Evolutionary conservation across 345 rosid species (phyloP).

Genomic region (Eucalyptus pumila): DNA sequence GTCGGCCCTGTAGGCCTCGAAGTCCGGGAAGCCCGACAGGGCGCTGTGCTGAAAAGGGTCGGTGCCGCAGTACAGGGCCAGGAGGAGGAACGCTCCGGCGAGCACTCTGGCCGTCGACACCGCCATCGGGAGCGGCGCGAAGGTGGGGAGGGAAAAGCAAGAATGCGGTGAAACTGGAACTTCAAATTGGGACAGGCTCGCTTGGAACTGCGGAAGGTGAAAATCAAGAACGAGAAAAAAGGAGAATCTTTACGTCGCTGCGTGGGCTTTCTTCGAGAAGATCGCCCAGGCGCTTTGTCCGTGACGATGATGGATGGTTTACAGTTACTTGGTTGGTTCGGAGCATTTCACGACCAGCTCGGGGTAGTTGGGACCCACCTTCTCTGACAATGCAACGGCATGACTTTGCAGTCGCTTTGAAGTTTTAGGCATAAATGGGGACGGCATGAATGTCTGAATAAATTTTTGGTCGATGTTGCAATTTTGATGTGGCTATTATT

Average conservation of each 20-base stretch:
- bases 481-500: background rate
- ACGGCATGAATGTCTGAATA: background rate
- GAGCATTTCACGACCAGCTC: background rate
- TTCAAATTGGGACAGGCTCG: background rate
- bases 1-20: slow-evolving; percentile 27
- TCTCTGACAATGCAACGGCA: no score
- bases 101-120: slow-evolving; percentile 14
- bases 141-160: background rate
- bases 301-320: background rate
- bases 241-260: background rate
- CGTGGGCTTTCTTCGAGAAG: background rate
- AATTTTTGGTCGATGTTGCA: background rate
- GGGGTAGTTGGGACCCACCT: background rate
- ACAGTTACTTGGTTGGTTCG: background rate
- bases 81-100: slow-evolving; percentile 32
- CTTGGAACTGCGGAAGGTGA: background rate
- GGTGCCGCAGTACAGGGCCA: slow-evolving; percentile 61
- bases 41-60: slow-evolving; percentile 82
- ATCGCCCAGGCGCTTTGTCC: background rate
- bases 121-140: background rate
- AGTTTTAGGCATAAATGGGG: background rate
- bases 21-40: slow-evolving; percentile 52
- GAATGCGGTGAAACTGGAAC: background rate
- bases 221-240: background rate
- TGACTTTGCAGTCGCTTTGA: background rate